Evolutionary conservation across 23 red algal genomes (phyloP).

Genomic region (Gracilariopsis chorda): DNA sequence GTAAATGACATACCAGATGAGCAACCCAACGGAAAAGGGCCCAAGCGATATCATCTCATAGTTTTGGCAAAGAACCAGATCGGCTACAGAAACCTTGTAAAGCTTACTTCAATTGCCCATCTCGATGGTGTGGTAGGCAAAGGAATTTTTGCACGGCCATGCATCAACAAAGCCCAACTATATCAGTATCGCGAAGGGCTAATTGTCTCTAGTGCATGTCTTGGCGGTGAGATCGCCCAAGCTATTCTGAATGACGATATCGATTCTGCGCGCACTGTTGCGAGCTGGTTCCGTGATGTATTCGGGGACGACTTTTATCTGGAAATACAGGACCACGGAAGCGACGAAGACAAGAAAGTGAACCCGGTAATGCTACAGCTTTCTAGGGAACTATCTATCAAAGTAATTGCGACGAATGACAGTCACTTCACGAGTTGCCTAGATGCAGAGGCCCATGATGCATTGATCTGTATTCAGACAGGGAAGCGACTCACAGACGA

Average conservation of each 20-base stretch:
- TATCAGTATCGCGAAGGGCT: constrained; percentile 87
- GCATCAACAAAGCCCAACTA: constrained; percentile 88
- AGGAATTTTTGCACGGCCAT: constrained; percentile 84
- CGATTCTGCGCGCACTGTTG: constrained; percentile 62
- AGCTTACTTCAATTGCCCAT: constrained; percentile 84
- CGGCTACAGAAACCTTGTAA: constrained; percentile 86
- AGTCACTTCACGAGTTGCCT: constrained; percentile 86
- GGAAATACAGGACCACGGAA: constrained; percentile 94
- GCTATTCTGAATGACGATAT: constrained; percentile 57
- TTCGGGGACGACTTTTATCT: constrained; percentile 96
- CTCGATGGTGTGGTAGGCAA: constrained; percentile 68
- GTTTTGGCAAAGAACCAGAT: constrained; percentile 88
- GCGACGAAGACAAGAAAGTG: constrained; percentile 73
- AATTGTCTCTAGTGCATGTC: constrained; percentile 81
- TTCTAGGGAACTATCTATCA: constrained; percentile 61
- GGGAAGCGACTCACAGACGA: constrained; percentile 69
- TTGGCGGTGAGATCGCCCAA: constrained; percentile 89
- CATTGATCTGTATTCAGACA: constrained; percentile 91
- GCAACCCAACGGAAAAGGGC: background rate
- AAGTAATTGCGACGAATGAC: constrained; percentile 92
- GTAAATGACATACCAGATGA: constrained; percentile 42
- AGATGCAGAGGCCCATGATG: constrained; percentile 88
- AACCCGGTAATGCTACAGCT: constrained; percentile 61
- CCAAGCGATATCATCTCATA: constrained; percentile 83
- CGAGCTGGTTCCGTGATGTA: constrained; percentile 89